Evolutionary conservation across 305 asterid species (phyloP), one percentile per base, ranked within the genome.

Genomic region (Lippia alba): DNA sequence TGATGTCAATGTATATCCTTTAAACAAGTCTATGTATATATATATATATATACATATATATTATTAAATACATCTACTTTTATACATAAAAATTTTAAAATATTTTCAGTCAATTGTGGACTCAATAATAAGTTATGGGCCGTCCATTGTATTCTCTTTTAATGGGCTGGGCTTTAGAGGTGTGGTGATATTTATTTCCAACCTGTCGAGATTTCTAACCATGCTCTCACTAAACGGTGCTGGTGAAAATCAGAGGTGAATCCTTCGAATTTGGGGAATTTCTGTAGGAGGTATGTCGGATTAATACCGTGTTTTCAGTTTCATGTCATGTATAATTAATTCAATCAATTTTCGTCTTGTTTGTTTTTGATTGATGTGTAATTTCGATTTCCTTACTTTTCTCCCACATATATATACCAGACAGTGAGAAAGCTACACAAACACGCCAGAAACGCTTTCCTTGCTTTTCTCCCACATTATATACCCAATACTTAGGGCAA

Each of bases 401-500:
- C n/a, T n/a, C n/a, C n/a, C n/a, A n/a, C n/a, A n/a, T n/a, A n/a
- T n/a, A n/a, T n/a, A n/a, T n/a, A n/a, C n/a, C n/a, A 20, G 51
- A 60, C 53, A 34, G 53, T 15, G 54, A 36, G 41, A 32, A 67
- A 45, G 48, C 75, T 48, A 36, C 69, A 40, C 56, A 50, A 61
- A 46, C 75, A 69, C 75, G 71, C 64, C 67, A 53, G 64, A 68
- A 61, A 62, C 66, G 77, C 56, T 67, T 61, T 39, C 48, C 39
- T 48, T 66, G 6, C 69, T 5, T 58, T 72, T 63, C 61, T 69
- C 67, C 70, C 65, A 15, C 74, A 70, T n/a, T n/a, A n/a, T n/a
- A n/a, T 61, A 55, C 16, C 70, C 55, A 20, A 50, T 40, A 56
- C 74, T 59, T 60, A 76, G 78, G 83, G 83, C 83, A 49, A 70